These are phyloP conservation scores for Metschnikowia anglica DNA, from an alignment of 805 yeast genomes.

Conservation along the genomic window DNA sequence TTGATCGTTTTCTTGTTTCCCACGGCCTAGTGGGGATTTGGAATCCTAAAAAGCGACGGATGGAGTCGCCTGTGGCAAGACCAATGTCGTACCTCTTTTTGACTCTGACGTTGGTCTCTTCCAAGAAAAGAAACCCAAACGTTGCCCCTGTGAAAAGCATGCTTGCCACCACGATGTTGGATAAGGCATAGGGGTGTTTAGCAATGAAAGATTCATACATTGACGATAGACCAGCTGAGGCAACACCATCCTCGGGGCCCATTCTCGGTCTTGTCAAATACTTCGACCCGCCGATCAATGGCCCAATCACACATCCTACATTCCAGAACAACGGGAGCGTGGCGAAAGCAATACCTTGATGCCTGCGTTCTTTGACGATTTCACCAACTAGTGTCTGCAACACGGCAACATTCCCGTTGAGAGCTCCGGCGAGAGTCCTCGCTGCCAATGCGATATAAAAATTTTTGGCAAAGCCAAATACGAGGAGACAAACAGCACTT, in stretches of 20 bases:
- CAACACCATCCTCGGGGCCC: neutral
- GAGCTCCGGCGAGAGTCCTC: slow-evolving; percentile 29
- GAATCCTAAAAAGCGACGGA: slow-evolving; percentile 28
- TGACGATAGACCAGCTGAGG: neutral
- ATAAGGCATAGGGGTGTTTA: slow-evolving; percentile 39
- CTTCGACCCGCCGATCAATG: slow-evolving; percentile 32
- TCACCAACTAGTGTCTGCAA: slow-evolving; percentile 33
- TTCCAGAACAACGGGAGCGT: slow-evolving; percentile 34
- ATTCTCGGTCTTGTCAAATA: slow-evolving; percentile 29
- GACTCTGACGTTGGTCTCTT: slow-evolving; percentile 36
- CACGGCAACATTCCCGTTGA: slow-evolving; percentile 35
- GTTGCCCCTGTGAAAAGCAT: slow-evolving; percentile 27
- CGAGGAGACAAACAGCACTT: slow-evolving; percentile 24
- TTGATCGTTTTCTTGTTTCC: slow-evolving; percentile 14
- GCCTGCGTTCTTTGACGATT: slow-evolving; percentile 30
- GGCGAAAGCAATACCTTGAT: slow-evolving; percentile 33
- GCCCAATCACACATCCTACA: slow-evolving; percentile 33
- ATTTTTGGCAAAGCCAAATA: slow-evolving; percentile 31
- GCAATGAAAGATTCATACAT: slow-evolving; percentile 30
- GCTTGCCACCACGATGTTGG: slow-evolving; percentile 35
- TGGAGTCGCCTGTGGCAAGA: slow-evolving; percentile 32
- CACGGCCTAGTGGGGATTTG: slow-evolving; percentile 32
- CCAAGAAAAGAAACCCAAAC: slow-evolving; percentile 37
- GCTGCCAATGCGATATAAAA: slow-evolving; percentile 32
- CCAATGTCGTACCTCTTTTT: slow-evolving; percentile 34